Conservation (phyloP, 345 rosid genomes). For the Salix suchowensis region DNA sequence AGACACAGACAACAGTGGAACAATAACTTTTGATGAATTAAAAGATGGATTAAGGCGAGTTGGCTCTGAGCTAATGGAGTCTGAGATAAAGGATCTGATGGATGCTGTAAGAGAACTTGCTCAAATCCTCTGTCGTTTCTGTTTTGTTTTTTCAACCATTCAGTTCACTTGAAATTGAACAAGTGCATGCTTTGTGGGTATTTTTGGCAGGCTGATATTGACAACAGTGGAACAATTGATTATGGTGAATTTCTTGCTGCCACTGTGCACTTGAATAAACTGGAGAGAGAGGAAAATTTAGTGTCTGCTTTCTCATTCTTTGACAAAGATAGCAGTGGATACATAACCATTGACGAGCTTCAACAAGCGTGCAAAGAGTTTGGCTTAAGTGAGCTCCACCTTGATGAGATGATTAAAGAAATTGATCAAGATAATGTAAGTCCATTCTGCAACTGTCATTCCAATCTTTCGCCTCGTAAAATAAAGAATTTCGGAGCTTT, state of each 20-base stretch:
- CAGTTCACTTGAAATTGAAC: neutral
- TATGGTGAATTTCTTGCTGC: constrained; percentile 82
- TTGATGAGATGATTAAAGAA: constrained; percentile 75
- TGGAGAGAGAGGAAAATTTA: constrained; percentile 78
- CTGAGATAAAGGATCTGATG: constrained; percentile 74
- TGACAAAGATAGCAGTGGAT: constrained; percentile 77
- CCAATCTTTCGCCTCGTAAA: neutral
- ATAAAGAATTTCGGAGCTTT: neutral
- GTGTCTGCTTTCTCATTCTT: constrained; percentile 65
- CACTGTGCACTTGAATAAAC: constrained; percentile 66
- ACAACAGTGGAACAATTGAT: constrained; percentile 73
- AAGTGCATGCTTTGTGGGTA: neutral
- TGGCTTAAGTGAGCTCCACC: constrained; percentile 60
- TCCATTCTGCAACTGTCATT: neutral
- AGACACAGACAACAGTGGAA: constrained; percentile 69
- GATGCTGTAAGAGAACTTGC: constrained; percentile 43
- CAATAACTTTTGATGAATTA: constrained; percentile 70
- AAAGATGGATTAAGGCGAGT: constrained; percentile 54
- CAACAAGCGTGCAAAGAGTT: constrained; percentile 76
- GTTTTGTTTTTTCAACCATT: neutral
- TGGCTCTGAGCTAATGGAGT: constrained; percentile 77
- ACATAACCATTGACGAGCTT: constrained; percentile 70
- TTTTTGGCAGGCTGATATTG: constrained; percentile 68
- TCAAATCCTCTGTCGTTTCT: neutral
- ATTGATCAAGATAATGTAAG: constrained; percentile 80